phyloP scores from a whole-genome alignment of 2,329 filamentous ascomycete genomes.

The Orbilia quercus region DNA sequence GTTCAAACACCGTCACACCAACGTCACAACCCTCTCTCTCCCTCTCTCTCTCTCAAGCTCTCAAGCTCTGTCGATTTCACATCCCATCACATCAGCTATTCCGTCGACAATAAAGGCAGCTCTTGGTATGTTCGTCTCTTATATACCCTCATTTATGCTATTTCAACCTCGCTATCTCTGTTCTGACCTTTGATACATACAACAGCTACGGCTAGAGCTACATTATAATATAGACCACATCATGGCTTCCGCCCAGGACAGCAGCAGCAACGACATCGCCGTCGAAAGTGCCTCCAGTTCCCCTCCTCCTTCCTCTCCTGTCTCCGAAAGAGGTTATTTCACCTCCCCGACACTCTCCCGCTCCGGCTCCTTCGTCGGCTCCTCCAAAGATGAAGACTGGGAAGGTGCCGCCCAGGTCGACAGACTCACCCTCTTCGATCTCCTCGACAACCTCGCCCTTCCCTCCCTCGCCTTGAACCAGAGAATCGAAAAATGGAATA shows the following conservation, averaged over 20 bases:
- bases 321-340: constrained; percentile 40
- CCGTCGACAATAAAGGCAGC: no score
- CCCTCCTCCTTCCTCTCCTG: constrained; percentile 46
- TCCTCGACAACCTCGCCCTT: constrained; percentile 86
- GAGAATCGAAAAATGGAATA: constrained; percentile 89
- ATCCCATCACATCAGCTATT: no score
- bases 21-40: no score
- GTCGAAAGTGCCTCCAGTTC: constrained; percentile 49
- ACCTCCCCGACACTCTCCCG: constrained; percentile 47
- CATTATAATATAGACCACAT: constrained; percentile 15
- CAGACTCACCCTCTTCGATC: constrained; percentile 87
- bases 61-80: no score
- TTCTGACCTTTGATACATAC: background rate
- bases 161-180: no score
- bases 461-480: constrained; percentile 72
- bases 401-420: constrained; percentile 75
- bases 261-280: constrained; percentile 37
- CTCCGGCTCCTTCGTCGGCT: constrained; percentile 49
- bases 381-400: constrained; percentile 53
- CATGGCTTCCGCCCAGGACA: constrained; percentile 36
- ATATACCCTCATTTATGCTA: no score
- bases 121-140: no score
- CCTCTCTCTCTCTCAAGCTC: no score
- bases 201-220: constrained; percentile 15
- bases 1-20: constrained; percentile 1